phyloP scores from a whole-genome alignment of 2,329 filamentous ascomycete species.

The Aspergillus sp. region DNA sequence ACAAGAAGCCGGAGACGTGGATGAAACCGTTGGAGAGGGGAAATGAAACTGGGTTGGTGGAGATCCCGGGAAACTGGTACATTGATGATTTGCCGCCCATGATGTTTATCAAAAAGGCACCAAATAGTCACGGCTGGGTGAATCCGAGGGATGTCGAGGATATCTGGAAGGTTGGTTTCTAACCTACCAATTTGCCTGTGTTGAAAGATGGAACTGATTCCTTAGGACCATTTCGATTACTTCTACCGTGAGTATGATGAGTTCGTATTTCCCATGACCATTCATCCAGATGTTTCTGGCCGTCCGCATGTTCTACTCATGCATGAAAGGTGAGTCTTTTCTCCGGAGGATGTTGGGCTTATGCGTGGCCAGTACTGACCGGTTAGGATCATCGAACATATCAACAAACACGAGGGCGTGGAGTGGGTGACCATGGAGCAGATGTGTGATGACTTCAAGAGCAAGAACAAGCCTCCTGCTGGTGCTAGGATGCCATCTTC shows the following conservation, averaged over 20 bases:
- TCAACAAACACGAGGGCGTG: conserved; percentile 59
- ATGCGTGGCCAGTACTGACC: background rate
- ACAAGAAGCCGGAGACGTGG: conserved; percentile 44
- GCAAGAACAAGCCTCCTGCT: conserved; percentile 24
- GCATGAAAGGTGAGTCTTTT: conserved; percentile 64
- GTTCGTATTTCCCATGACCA: conserved; percentile 75
- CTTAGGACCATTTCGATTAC: conserved; percentile 62
- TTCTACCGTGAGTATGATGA: conserved; percentile 76
- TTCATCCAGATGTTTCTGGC: conserved; percentile 72
- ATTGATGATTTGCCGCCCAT: conserved; percentile 46
- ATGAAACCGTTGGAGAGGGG: conserved; percentile 52
- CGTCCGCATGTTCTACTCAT: conserved; percentile 71
- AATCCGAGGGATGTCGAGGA: conserved; percentile 59
- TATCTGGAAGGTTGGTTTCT: conserved; percentile 49
- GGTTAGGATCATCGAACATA: conserved; percentile 62
- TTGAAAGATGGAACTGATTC: conserved; percentile 52
- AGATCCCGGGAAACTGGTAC: conserved; percentile 48
- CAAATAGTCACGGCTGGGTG: conserved; percentile 60
- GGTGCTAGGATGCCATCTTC: conserved; percentile 27
- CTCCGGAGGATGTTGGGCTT: background rate
- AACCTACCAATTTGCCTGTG: background rate
- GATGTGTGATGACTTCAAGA: conserved; percentile 72
- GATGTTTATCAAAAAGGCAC: conserved; percentile 48
- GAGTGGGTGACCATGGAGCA: conserved; percentile 60
- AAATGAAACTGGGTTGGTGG: conserved; percentile 41